These are phyloP conservation scores for Penicillium goetzii DNA, from an alignment of 495 filamentous ascomycete species.

Conservation along the genomic window DNA sequence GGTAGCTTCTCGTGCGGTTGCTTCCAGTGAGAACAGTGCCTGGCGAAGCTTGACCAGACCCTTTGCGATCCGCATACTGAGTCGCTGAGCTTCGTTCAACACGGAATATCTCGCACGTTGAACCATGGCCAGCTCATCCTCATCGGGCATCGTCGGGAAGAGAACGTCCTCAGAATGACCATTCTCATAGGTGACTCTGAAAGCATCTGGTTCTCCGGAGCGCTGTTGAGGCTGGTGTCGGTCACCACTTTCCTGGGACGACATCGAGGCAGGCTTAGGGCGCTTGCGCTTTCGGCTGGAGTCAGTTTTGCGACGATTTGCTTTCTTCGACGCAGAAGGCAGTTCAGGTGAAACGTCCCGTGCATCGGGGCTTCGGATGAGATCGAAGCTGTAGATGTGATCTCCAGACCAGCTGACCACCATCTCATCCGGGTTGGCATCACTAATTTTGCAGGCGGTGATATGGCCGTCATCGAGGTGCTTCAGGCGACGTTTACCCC, in stretches of 20 bases:
- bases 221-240: slow-evolving; percentile 49
- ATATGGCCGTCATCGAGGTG: slow-evolving; percentile 65
- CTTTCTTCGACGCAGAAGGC: slow-evolving; percentile 21
- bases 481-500: slow-evolving; percentile 57
- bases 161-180: slow-evolving; percentile 62
- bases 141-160: slow-evolving; percentile 39
- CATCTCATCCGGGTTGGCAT: slow-evolving; percentile 74
- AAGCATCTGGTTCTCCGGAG: slow-evolving; percentile 38
- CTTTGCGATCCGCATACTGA: slow-evolving; percentile 59
- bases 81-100: slow-evolving; percentile 53
- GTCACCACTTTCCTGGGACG: slow-evolving; percentile 47
- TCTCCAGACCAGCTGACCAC: slow-evolving; percentile 78
- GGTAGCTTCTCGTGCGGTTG: slow-evolving; percentile 34
- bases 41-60: slow-evolving; percentile 60
- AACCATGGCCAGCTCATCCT: slow-evolving; percentile 35
- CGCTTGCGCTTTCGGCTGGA: slow-evolving; percentile 62
- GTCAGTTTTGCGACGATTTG: slow-evolving; percentile 35
- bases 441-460: slow-evolving; percentile 78
- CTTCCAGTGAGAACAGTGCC: slow-evolving; percentile 57
- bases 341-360: slow-evolving; percentile 35
- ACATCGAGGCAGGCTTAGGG: slow-evolving; percentile 47
- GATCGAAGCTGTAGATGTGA: slow-evolving; percentile 74
- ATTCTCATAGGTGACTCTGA: slow-evolving; percentile 65
- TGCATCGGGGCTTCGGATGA: slow-evolving; percentile 65
- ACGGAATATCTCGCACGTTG: slow-evolving; percentile 48